These are phyloP conservation scores for Curvularia lunata DNA, from an alignment of 2,329 filamentous ascomycete species.

Conservation along the genomic window DNA sequence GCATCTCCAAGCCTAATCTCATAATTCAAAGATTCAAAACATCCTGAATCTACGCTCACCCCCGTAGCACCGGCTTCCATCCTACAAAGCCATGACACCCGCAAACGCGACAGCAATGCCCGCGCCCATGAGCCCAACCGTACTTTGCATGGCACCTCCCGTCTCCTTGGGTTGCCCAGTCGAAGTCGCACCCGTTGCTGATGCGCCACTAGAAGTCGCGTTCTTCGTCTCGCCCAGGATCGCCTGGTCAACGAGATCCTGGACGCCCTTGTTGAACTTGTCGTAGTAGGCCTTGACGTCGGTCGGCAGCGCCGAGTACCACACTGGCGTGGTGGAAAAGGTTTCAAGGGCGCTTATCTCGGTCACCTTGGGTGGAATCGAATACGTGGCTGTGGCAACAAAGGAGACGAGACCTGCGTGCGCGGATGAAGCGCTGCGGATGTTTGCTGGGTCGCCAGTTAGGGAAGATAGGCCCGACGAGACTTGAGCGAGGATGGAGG, in stretches of 20 bases:
- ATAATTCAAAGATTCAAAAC: neutral
- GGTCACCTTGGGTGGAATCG: slow-evolving; percentile 26
- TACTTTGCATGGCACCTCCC: slow-evolving; percentile 10
- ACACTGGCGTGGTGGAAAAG: slow-evolving; percentile 25
- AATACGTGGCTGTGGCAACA: slow-evolving; percentile 27
- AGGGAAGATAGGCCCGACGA: slow-evolving; percentile 21
- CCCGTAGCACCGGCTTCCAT: neutral
- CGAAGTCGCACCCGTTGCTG: slow-evolving; percentile 4
- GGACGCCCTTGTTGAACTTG: slow-evolving; percentile 23
- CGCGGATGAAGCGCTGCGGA: slow-evolving; percentile 20
- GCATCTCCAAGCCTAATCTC: neutral
- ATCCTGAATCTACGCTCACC: neutral
- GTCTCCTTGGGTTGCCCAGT: slow-evolving; percentile 9
- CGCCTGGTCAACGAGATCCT: slow-evolving; percentile 26
- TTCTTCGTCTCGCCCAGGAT: slow-evolving; percentile 14
- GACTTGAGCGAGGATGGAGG: slow-evolving; percentile 21
- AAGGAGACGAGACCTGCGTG: slow-evolving; percentile 30
- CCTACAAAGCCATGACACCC: slow-evolving; percentile 32
- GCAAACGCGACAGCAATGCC: slow-evolving; percentile 30
- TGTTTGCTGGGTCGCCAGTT: slow-evolving; percentile 19
- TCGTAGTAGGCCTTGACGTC: slow-evolving; percentile 36
- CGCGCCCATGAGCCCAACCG: slow-evolving; percentile 21
- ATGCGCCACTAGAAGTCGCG: neutral
- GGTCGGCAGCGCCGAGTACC: slow-evolving; percentile 35
- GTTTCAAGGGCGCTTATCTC: slow-evolving; percentile 21